Base-by-base conservation (phyloP, 768 basidiomycete genomes). In the Terana coerulea region DNA sequence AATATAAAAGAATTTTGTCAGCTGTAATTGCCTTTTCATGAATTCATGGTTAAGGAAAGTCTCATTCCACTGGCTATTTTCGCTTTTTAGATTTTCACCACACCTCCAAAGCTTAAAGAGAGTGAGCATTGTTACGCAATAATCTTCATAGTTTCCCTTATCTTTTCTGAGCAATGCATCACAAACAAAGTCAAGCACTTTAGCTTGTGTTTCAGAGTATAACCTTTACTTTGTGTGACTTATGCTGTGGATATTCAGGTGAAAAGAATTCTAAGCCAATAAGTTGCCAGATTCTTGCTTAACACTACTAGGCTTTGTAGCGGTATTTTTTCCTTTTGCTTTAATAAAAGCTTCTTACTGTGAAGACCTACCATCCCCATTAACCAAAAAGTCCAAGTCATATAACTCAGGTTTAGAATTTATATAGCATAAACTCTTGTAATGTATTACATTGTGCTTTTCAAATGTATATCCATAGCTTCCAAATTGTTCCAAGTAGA, bases 121-220 rank as follows among this genome's bases (percentile, higher is more conserved):
- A 64, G 71, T 6, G 50, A 56, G 3, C 52, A 50, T 22, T 2
- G 58, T 33, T 17, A 26, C 6, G 34, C 37, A 55, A 44, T 36
- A 58, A 21, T 44, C 56, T n/a, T 62, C 61, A 11, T 28, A 5
- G 51, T 60, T 47, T 5, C 56, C 34, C 53, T 60, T 42, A 45
- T 71, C 69, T 35, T 19, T 30, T 29, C 65, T n/a, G 0, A 69
- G 70, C 5, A 70, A 46, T 1, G 52, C 25, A 1, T 60, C 61
- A 2, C 68, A 67, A 3, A 65, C 17, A 54, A 71, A 67, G 29
- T 69, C 68, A 0, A 64, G 64, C 6, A 68, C 59, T 26, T 33
- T 29, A 1, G 35, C 35, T 15, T 17, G 9, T 22, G 28, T 6
- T 17, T 55, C 40, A 31, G 6, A 33, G 22, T 25, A 22, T 50